Conservation (phyloP, 2,329 filamentous ascomycete genomes). For the Penicillium sp. region DNA sequence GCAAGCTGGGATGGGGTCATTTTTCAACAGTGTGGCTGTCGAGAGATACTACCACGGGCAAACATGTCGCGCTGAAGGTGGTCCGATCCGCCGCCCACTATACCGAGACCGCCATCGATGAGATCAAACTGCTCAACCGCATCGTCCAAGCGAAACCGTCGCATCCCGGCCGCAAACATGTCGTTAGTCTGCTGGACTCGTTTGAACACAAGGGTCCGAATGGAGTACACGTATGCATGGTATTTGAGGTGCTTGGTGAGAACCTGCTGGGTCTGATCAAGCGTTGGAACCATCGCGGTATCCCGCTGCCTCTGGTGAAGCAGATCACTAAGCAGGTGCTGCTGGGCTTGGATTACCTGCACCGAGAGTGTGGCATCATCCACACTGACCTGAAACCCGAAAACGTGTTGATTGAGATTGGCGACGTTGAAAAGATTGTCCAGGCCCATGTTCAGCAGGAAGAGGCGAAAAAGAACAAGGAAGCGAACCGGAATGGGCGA, state of each 20-base stretch:
- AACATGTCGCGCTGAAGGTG: conserved; percentile 96
- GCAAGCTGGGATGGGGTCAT: conserved; percentile 96
- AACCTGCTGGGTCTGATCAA: conserved; percentile 94
- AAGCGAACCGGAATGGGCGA: conserved; percentile 86
- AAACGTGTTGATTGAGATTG: conserved; percentile 97
- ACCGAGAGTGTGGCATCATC: conserved; percentile 97
- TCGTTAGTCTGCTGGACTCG: conserved; percentile 91
- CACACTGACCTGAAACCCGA: conserved; percentile 97
- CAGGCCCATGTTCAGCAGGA: conserved; percentile 83
- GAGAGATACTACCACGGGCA: conserved; percentile 79
- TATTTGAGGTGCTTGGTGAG: conserved; percentile 95
- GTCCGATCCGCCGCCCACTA: conserved; percentile 97
- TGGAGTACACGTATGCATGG: conserved; percentile 97
- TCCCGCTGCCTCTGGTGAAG: conserved; percentile 93
- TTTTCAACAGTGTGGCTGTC: conserved; percentile 94
- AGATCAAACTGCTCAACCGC: conserved; percentile 96
- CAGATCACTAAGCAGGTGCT: conserved; percentile 98
- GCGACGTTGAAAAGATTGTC: conserved; percentile 97
- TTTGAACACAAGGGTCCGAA: conserved; percentile 98
- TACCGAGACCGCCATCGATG: conserved; percentile 96
- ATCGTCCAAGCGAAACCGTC: conserved; percentile 93
- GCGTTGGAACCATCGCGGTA: conserved; percentile 95
- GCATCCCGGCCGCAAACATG: conserved; percentile 89
- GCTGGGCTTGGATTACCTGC: conserved; percentile 89
- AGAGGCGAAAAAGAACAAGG: conserved; percentile 63